Evolutionary conservation across 768 basidiomycete genomes (phyloP), one percentile per base, ranked within the genome.

Genomic region (Tylopilus vinaceipallidus): DNA sequence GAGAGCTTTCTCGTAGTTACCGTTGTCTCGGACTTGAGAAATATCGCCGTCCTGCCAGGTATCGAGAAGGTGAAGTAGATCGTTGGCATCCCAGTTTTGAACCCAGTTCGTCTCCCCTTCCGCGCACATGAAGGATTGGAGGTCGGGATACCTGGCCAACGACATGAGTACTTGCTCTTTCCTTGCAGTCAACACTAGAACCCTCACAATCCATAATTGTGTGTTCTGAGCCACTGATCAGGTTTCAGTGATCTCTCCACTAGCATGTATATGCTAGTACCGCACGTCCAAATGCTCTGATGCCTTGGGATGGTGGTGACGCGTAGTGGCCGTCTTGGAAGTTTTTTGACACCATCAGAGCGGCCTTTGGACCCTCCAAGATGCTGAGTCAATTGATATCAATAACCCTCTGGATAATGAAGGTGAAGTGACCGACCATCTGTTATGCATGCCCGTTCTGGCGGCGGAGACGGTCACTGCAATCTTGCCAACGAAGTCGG

Each of bases 201-300:
- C n/a, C n/a, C n/a, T n/a, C n/a, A n/a, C n/a, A n/a, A n/a, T n/a
- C n/a, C n/a, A n/a, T 79, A 73, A 4, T 61, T 55, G 45, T 77
- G 67, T 49, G 79, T 61, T 42, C 78, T 70, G 66, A 73, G 82
- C 79, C 79, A 82, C 81, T 82, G 49, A 19, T 16, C 3, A 47
- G 3, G 22, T 16, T 7, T 41, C 1, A 32, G 32, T 54, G 7
- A 40, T 60, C 72, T 35, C 45, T 79, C 79, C 33, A 77, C 68
- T 55, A 80, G 77, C 7, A 79, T 75, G 52, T 76, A 80, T 80
- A 82, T 17, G 75, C 74, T 44, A 75, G 73, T 51, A 79, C 78
- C 7, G 69, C 77, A 14, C 81, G 71, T 2, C 72, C 79, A 46
- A 80, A 82, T 6, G 81, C 80, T n/a, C 80, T 73, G 23, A 81